Conservation (phyloP, 106 monocot species). For the Chionographis japonica region DNA sequence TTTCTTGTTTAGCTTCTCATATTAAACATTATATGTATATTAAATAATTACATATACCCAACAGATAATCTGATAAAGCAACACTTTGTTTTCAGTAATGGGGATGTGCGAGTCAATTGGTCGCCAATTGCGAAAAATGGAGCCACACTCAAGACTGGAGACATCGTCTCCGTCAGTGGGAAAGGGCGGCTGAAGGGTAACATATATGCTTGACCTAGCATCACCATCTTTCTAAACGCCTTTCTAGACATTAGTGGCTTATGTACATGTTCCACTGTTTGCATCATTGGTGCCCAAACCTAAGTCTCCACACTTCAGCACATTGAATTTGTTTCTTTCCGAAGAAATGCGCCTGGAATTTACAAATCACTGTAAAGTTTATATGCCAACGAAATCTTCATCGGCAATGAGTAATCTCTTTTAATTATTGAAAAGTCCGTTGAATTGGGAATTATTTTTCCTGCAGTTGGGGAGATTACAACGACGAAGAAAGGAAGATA, state of each 20-base stretch:
- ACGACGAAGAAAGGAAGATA: constrained; percentile 81
- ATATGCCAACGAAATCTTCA: no score
- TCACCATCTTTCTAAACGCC: not conserved
- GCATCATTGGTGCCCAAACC: no score
- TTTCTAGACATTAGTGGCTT: not conserved
- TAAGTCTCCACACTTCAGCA: not conserved
- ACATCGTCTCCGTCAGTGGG: constrained; percentile 77
- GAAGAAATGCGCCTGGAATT: no score
- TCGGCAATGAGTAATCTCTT: no score
- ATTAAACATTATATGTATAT: no score
- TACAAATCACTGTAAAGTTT: no score
- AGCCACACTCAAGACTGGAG: constrained; percentile 69
- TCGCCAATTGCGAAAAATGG: constrained; percentile 83
- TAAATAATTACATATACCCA: no score
- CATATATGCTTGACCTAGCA: not conserved
- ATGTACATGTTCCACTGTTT: not conserved
- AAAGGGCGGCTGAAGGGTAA: constrained; percentile 84
- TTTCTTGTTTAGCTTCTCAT: no score
- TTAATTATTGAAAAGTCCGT: no score
- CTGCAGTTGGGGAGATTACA: constrained; percentile 75
- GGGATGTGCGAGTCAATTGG: constrained; percentile 94
- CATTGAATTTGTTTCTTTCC: no score
- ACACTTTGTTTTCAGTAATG: constrained; percentile 36
- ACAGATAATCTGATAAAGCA: not conserved
- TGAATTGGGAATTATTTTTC: no score